Evolutionary conservation across 176 grass and related monocot species (phyloP), one percentile per base, ranked within the genome.

Genomic region (Oryza glaberrima): DNA sequence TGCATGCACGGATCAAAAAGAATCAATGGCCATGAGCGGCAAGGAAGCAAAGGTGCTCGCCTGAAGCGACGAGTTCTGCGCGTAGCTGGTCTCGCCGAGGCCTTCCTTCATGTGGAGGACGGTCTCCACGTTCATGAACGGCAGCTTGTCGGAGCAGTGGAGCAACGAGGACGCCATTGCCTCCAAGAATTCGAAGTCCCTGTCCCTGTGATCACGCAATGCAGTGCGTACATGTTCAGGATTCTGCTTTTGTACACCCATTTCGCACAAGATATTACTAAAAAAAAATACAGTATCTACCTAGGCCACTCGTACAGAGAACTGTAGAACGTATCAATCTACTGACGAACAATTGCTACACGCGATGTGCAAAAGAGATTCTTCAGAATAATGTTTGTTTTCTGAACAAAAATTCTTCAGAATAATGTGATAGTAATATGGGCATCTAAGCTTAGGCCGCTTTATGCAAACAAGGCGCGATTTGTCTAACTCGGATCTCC

Each of bases 81-180:
- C 93, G 88, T 99, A 99, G 79, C 93, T 96, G 64, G 82, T 92
- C 85, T 99, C 96, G 78, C 90, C 96, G 20, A 94, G 74, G 5
- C 96, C 96, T 87, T 86, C 91, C 56, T 94, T 99, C 96, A 99
- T 99, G 82, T 94, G 96, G 76, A 99, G 91, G 81, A 96, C 88
- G 69, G 88, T 83, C 86, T 99, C 91, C 75, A 99, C 93, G 82
- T 96, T 76, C 94, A 99, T 82, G 72, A 88, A 85, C 80, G 83
- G 83, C 56, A 84, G 66, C 63, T 94, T 85, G 17, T 88, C 83
- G 65, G 77, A 81, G 71, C 91, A 90, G 46, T 87, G 83, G 75
- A 91, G 28, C 70, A 92, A 25, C 16, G 90, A 91, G 52, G 90
- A 92, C 30, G 86, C 90, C 95, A 97, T 97, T 85, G 84, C 61